These are phyloP conservation scores for Penstemon davidsonii DNA, from an alignment of 257 asterid genomes.

Conservation along the genomic window DNA sequence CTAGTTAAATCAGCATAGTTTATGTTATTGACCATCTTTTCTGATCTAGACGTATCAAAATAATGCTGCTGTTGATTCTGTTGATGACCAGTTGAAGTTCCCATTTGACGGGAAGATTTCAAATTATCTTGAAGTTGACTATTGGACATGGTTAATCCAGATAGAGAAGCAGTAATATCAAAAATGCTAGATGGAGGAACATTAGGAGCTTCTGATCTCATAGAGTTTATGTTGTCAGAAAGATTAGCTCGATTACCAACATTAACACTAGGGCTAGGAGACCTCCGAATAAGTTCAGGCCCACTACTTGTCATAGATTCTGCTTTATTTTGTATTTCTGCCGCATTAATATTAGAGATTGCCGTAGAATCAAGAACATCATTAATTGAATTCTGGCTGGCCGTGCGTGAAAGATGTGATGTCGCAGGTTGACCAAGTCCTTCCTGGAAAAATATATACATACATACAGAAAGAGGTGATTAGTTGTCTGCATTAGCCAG, in stretches of 20 bases:
- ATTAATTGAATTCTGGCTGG: constrained; percentile 52
- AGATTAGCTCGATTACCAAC: constrained; percentile 32
- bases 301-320: constrained; percentile 33
- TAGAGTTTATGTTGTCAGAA: constrained; percentile 35
- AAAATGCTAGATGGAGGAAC: constrained; percentile 45
- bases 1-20: constrained; percentile 38
- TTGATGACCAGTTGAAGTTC: constrained; percentile 33
- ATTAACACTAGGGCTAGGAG: constrained; percentile 35
- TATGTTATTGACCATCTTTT: constrained; percentile 36
- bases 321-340: constrained; percentile 34
- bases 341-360: constrained; percentile 26
- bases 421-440: constrained; percentile 44
- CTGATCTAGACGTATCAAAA: constrained; percentile 42
- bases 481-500: neutral
- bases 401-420: constrained; percentile 51
- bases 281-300: constrained; percentile 30
- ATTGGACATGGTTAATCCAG: constrained; percentile 47
- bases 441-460: constrained; percentile 49
- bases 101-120: constrained; percentile 42
- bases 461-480: neutral
- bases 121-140: constrained; percentile 39
- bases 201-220: constrained; percentile 32
- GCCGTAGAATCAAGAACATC: constrained; percentile 32
- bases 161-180: constrained; percentile 51
- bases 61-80: constrained; percentile 43